Evolutionary conservation across 768 basidiomycete genomes (phyloP).

Genomic region (Suillus paluster): DNA sequence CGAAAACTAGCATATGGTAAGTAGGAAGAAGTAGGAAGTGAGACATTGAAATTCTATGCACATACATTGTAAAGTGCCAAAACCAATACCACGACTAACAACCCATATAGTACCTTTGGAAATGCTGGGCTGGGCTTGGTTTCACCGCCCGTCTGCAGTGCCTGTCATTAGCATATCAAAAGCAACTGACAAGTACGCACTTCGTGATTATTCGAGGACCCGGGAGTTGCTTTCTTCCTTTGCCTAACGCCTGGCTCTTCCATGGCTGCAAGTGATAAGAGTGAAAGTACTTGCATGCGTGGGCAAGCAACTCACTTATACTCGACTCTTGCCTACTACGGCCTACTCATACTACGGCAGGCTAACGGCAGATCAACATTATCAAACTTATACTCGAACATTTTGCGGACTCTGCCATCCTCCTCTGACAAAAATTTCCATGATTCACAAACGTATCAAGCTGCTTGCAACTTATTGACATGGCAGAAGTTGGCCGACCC

Average conservation of each 20-base stretch:
- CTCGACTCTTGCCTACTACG: no score
- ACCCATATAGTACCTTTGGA: constrained; percentile 18
- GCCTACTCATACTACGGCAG: no score
- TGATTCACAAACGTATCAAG: neutral
- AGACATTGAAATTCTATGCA: constrained; percentile 1
- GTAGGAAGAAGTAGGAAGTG: constrained; percentile 6
- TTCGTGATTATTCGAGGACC: constrained; percentile 13
- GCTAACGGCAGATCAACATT: neutral
- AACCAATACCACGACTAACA: constrained; percentile 6
- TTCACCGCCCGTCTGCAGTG: constrained; percentile 12
- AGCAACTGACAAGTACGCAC: neutral
- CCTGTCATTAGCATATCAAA: neutral
- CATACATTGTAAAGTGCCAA: constrained; percentile 26
- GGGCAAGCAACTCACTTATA: neutral
- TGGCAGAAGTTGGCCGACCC: no score
- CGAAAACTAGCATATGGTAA: constrained; percentile 19
- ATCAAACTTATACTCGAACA: neutral
- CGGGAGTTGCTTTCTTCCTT: constrained; percentile 18
- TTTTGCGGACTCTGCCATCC: neutral
- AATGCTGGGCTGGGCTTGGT: neutral
- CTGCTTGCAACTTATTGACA: no score
- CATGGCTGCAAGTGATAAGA: constrained; percentile 11
- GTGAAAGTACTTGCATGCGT: neutral
- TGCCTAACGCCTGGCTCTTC: constrained; percentile 25
- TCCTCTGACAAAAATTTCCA: no score